Conservation (phyloP, 768 basidiomycete genomes). For the Termitomyces sp. region DNA sequence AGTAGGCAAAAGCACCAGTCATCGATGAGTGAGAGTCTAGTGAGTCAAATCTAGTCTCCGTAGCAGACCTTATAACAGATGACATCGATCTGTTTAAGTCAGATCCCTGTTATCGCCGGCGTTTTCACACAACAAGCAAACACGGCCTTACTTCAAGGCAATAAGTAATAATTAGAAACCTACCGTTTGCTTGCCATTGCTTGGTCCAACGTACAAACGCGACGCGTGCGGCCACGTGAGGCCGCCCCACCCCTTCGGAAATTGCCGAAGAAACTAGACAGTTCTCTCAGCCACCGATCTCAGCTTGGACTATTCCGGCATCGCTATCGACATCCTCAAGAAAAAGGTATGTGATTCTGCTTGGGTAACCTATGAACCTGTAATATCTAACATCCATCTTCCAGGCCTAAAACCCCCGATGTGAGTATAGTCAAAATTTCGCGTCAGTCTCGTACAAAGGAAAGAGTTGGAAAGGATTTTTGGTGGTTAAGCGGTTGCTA, state of each 20-base stretch:
- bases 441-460: background rate
- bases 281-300: conserved; percentile 33
- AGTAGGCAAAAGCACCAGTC: background rate
- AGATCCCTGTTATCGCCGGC: background rate
- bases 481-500: background rate
- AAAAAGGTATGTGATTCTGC: conserved; percentile 20
- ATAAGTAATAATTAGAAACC: background rate
- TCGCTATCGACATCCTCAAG: conserved; percentile 59
- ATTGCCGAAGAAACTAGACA: conserved; percentile 29
- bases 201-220: background rate
- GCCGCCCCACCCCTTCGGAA: conserved; percentile 21
- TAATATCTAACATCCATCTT: conserved; percentile 1
- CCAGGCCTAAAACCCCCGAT: conserved; percentile 18
- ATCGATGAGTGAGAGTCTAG: no score
- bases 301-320: conserved; percentile 29
- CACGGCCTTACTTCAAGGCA: background rate
- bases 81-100: no score
- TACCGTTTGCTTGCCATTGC: background rate
- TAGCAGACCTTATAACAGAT: no score
- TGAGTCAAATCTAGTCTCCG: no score
- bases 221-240: conserved; percentile 9
- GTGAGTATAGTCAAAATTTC: conserved; percentile 24
- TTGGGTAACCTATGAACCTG: conserved; percentile 2
- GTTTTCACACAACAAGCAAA: background rate
- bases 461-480: background rate